Conservation (phyloP, 2,329 filamentous ascomycete genomes). For the Reticulascus tulasneorum region DNA sequence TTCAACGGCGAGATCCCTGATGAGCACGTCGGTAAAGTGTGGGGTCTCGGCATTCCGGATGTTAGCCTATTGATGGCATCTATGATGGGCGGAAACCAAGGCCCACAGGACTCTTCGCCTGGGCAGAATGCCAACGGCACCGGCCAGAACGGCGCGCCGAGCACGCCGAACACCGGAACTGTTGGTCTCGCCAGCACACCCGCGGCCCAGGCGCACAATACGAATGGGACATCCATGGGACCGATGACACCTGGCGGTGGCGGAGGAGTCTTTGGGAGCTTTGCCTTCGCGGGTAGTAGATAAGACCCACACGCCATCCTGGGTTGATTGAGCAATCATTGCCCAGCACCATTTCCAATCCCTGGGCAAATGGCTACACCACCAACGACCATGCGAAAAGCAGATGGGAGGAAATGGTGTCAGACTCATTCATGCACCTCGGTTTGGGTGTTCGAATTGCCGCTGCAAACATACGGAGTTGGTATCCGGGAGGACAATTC, state of each 20-base stretch:
- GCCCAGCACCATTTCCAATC: neutral
- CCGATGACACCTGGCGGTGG: conserved; percentile 75
- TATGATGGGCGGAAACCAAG: conserved; percentile 27
- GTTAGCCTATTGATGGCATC: conserved; percentile 36
- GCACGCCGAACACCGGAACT: conserved; percentile 65
- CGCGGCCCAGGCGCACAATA: conserved; percentile 48
- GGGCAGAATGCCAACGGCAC: conserved; percentile 26
- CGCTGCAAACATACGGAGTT: conserved; percentile 8
- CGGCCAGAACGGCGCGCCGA: conserved; percentile 50
- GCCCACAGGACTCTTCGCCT: conserved; percentile 30
- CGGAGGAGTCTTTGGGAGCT: conserved; percentile 72
- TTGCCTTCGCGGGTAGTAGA: conserved; percentile 48
- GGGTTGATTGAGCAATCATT: neutral
- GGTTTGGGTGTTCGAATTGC: conserved; percentile 3
- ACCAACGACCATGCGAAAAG: neutral
- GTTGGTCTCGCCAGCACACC: conserved; percentile 46
- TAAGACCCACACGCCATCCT: conserved; percentile 2
- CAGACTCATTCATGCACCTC: neutral
- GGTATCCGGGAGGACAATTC: conserved; percentile 10
- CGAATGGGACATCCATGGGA: conserved; percentile 56
- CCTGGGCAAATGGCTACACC: conserved; percentile 5
- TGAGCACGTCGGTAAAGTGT: conserved; percentile 85
- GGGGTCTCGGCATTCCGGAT: conserved; percentile 79
- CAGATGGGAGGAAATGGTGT: conserved; percentile 1
- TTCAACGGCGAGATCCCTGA: conserved; percentile 79